These are phyloP conservation scores for Aspergillus affinis DNA, from an alignment of 495 filamentous ascomycete species.

Conservation along the genomic window DNA sequence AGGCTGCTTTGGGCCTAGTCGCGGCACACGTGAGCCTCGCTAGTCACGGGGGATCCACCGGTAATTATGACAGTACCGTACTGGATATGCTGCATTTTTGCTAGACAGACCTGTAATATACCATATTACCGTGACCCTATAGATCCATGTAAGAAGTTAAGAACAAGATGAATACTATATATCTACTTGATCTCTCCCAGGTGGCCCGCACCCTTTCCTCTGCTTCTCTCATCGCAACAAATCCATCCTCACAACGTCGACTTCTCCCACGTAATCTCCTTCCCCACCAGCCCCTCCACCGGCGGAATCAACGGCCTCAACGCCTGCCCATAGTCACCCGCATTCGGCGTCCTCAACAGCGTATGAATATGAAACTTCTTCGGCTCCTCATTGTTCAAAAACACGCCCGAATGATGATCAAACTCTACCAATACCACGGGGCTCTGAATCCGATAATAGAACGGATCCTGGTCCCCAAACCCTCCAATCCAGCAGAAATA, in stretches of 20 bases:
- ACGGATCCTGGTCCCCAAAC: slow-evolving; percentile 62
- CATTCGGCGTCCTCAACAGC: slow-evolving; percentile 66
- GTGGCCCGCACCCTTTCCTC: background rate
- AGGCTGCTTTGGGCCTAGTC: slow-evolving; percentile 12
- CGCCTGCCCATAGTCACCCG: slow-evolving; percentile 69
- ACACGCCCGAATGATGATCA: slow-evolving; percentile 79
- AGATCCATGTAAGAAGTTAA: no score
- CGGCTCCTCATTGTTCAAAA: slow-evolving; percentile 68
- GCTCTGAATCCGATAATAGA: slow-evolving; percentile 75
- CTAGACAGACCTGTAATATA: background rate
- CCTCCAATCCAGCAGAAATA: slow-evolving; percentile 77
- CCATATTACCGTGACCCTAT: background rate
- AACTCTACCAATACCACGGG: slow-evolving; percentile 73
- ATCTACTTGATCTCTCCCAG: background rate
- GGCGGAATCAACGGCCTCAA: slow-evolving; percentile 42
- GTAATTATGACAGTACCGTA: background rate
- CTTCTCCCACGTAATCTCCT: slow-evolving; percentile 41
- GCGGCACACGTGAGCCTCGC: slow-evolving; percentile 17
- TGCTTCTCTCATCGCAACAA: background rate
- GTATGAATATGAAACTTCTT: slow-evolving; percentile 79
- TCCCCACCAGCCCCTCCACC: slow-evolving; percentile 39
- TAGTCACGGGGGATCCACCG: background rate
- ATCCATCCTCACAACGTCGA: slow-evolving; percentile 8
- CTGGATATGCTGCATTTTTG: background rate
- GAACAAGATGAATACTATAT: no score